Base-by-base conservation (phyloP, 306 rosid genomes). In the Vigna mungo region DNA sequence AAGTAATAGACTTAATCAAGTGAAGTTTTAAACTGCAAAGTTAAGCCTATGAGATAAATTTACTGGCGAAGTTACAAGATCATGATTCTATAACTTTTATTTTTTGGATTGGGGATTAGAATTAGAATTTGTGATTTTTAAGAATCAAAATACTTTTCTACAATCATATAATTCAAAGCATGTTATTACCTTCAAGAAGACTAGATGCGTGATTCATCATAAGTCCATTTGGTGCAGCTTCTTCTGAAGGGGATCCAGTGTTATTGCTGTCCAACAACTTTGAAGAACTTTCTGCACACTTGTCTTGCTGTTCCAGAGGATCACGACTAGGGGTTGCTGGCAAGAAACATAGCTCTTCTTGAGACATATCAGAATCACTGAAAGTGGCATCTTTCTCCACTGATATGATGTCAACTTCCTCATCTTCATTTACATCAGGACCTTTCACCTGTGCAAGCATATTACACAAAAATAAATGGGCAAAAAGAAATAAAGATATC, bases 231-330 rank as follows among this genome's bases (percentile, higher is more conserved):
- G 89, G 87, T 79, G 87, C 91, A 70, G 86, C 89, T 71, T 92
- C 99, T 81, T 92, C 98, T 30, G 99, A 95, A 34, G 99, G 96
- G 72, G 99, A 95, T 75, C 86, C 99, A 32, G 97, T 86, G 80
- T 92, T 89, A 84, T 90, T 91, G 74, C 91, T 89, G 66, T 95
- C 97, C 64, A 78, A 72, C 77, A 86, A 54, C 87, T 95, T 92
- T 0, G 96, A 89, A 51, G 90, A 88, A 83, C 92, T 88, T 76
- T 95, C 97, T 6, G 88, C 13, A 48, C 87, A 75, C 86, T 87
- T 95, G 48, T 91, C 94, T 61, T 82, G 96, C 81, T 80, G 96
- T 80, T 89, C 96, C 25, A 74, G 81, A 73, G 66, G 71, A 75
- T 92, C 99, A 1, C 83, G 96, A 58, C 65, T 83, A 61, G 98